phyloP scores from a whole-genome alignment of 495 filamentous ascomycete genomes.

The Tuber magnatum region DNA sequence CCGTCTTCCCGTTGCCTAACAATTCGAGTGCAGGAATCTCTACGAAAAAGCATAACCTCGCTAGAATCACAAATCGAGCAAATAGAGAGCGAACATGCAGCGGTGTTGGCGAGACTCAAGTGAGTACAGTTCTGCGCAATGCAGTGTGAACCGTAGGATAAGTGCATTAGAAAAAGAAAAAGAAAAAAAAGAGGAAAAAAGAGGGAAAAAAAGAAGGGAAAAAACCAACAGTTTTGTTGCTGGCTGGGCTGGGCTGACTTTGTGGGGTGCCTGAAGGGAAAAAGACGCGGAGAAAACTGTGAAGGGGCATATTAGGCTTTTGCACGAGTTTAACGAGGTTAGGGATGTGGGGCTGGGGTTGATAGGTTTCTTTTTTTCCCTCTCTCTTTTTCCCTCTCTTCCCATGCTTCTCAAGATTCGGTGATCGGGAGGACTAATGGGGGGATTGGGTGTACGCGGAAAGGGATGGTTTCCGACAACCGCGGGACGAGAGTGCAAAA shows the following conservation, averaged over 20 bases:
- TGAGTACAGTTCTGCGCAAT: background rate
- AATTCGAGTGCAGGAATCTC: background rate
- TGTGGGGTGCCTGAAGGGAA: background rate
- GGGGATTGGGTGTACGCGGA: background rate
- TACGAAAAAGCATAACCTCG: background rate
- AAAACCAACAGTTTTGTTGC: background rate
- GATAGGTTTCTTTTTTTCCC: conserved; percentile 19
- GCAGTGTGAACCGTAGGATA: background rate
- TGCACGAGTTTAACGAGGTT: conserved; percentile 40
- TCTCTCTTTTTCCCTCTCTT: background rate
- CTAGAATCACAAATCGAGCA: background rate
- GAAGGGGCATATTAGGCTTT: conserved; percentile 34
- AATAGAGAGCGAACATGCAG: background rate
- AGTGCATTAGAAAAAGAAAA: background rate
- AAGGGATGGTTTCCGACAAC: conserved; percentile 37
- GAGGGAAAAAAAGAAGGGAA: background rate
- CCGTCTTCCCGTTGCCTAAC: conserved; percentile 1
- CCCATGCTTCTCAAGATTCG: background rate
- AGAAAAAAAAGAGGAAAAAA: background rate
- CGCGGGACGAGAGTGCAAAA: conserved; percentile 32
- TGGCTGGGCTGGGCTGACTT: background rate
- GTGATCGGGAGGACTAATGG: background rate
- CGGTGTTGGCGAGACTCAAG: conserved; percentile 1
- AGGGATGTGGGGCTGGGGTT: conserved; percentile 39
- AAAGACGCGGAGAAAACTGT: conserved; percentile 32